A percentile compares a stretch with the other conserved stretches of the same genome.
phyloP scores from a whole-genome alignment of 495 filamentous ascomycete genomes.

The Alectoria sarmentosa region DNA sequence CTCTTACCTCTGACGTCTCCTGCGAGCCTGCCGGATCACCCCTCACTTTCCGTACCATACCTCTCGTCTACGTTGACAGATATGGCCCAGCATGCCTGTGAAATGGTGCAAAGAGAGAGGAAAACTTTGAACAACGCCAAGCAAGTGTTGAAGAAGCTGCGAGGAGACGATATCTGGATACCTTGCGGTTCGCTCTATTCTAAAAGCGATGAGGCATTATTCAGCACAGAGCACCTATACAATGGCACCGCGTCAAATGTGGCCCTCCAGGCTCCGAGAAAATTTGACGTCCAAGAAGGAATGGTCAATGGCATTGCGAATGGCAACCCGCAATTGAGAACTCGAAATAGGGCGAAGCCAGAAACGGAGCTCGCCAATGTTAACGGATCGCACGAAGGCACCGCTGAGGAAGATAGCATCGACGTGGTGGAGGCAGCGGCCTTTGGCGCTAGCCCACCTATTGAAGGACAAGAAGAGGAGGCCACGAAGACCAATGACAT shows the following conservation, averaged over 20 bases:
- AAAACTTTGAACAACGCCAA: conserved; percentile 68
- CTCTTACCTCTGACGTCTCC: conserved; percentile 81
- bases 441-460: conserved; percentile 8
- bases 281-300: background rate
- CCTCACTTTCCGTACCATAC: conserved; percentile 76
- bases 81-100: conserved; percentile 59
- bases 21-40: conserved; percentile 77
- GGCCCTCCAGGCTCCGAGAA: background rate
- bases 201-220: conserved; percentile 40
- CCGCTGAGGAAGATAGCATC: conserved; percentile 9
- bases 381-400: background rate
- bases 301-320: conserved; percentile 7
- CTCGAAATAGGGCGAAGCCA: background rate
- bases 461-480: background rate
- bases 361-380: background rate
- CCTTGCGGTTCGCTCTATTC: conserved; percentile 59
- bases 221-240: conserved; percentile 22
- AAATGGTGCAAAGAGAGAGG: conserved; percentile 71
- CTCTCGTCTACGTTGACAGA: conserved; percentile 72
- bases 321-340: background rate
- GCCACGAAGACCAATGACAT: background rate
- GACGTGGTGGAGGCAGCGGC: conserved; percentile 3
- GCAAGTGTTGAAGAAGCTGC: conserved; percentile 65
- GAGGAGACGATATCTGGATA: conserved; percentile 75
- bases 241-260: conserved; percentile 2